Percentiles rank a stretch among this genome's conserved stretches.
These are phyloP conservation scores for Cryptococcus sp. DNA, from an alignment of 1,284 basidiomycete species.

Conservation along the genomic window DNA sequence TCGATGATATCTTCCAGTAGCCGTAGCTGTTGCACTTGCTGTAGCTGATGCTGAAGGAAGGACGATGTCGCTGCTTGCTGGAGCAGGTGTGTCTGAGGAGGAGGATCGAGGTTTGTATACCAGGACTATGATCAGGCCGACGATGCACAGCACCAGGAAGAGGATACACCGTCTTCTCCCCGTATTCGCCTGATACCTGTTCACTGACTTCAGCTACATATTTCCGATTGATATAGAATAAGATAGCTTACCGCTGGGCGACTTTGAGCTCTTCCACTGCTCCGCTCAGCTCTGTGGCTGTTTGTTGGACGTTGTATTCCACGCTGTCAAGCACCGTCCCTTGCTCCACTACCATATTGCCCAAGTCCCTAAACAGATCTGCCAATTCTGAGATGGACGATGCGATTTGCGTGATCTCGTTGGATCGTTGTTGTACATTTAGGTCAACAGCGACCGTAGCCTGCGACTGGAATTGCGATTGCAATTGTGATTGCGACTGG, in stretches of 20 bases:
- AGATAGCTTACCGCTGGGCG: constrained; percentile 68
- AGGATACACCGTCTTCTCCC: constrained; percentile 91
- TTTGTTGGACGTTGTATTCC: constrained; percentile 96
- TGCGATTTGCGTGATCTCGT: constrained; percentile 87
- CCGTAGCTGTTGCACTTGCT: constrained; percentile 3
- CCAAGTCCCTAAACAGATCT: constrained; percentile 94
- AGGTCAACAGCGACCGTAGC: constrained; percentile 52
- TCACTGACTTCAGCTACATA: constrained; percentile 1
- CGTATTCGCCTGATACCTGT: constrained; percentile 89
- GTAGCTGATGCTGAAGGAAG: neutral
- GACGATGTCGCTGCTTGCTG: neutral
- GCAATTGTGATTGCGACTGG: constrained; percentile 44
- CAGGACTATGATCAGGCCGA: constrained; percentile 64
- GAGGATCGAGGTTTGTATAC: constrained; percentile 50
- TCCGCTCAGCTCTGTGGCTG: constrained; percentile 74
- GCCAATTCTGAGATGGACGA: constrained; percentile 88
- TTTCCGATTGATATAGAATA: constrained; percentile 1
- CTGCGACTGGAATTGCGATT: constrained; percentile 54
- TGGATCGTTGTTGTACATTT: constrained; percentile 67
- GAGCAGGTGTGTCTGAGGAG: constrained; percentile 4
- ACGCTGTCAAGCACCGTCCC: constrained; percentile 94
- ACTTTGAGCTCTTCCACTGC: constrained; percentile 81
- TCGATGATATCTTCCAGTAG: constrained; percentile 10
- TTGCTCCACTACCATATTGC: constrained; percentile 92
- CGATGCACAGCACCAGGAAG: constrained; percentile 82